A percentile compares a stretch with the other conserved stretches of the same genome.
Evolutionary conservation across 768 basidiomycete genomes (phyloP).

Genomic region (Dendrothele bispora): DNA sequence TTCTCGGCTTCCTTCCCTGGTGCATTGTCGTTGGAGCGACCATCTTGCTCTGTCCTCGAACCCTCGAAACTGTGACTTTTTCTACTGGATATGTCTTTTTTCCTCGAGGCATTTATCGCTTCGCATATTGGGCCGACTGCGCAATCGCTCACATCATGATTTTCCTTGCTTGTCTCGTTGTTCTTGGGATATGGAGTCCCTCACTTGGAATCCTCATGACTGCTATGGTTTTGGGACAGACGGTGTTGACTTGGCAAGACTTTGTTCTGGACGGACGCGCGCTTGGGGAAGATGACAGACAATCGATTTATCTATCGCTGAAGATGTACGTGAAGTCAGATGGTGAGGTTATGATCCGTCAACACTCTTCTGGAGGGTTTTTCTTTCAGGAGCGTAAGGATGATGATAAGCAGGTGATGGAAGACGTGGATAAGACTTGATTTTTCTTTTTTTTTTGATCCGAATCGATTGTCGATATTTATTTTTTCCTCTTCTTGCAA

Average conservation of each 20-base stretch:
- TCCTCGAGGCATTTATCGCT: slow-evolving; percentile 34
- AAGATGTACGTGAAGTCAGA: neutral
- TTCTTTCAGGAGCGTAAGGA: too few relatives aligned
- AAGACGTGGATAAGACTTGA: too few relatives aligned
- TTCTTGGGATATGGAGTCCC: slow-evolving; percentile 14
- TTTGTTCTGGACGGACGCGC: slow-evolving; percentile 18
- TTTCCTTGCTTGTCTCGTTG: slow-evolving; percentile 31
- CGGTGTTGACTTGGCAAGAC: slow-evolving; percentile 35
- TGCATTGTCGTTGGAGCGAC: slow-evolving; percentile 42
- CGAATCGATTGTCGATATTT: too few relatives aligned
- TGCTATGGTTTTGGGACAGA: slow-evolving; percentile 26
- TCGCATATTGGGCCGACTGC: slow-evolving; percentile 40
- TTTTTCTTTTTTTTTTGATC: too few relatives aligned
- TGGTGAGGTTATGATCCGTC: too few relatives aligned
- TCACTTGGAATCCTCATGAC: slow-evolving; percentile 21
- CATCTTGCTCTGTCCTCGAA: slow-evolving; percentile 36
- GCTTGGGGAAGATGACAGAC: slow-evolving; percentile 6
- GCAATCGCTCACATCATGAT: slow-evolving; percentile 36
- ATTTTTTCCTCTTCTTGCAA: too few relatives aligned
- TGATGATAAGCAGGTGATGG: too few relatives aligned
- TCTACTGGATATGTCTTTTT: slow-evolving; percentile 28
- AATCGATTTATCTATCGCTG: slow-evolving; percentile 1
- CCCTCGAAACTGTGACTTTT: slow-evolving; percentile 38
- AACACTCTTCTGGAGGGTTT: too few relatives aligned
- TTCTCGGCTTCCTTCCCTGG: slow-evolving; percentile 44